Evolutionary conservation across 257 asterid genomes (phyloP), one percentile per base, ranked within the genome.

Genomic region (Solanum virginianum): DNA sequence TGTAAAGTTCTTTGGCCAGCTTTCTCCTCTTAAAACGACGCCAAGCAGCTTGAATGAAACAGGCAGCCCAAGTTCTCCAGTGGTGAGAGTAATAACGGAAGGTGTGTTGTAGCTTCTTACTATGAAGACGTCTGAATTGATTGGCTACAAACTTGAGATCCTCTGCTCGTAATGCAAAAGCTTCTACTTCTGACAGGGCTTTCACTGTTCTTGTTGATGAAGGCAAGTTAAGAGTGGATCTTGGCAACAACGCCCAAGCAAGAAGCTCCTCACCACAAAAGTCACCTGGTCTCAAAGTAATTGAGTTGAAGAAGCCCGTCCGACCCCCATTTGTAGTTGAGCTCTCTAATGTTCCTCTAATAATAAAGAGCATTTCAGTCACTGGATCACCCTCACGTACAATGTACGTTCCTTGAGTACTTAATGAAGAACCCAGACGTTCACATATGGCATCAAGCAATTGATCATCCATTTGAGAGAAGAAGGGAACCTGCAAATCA

Each of bases 361-460:
- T 92, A 14, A 95, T 77, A 80, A 95, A 95, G 77, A 95, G 91
- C 97, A 94, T 95, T 90, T 94, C 98, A 5, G 91, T 86, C 6
- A 91, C 91, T 0, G 98, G 98, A 87, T 95, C 98, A 5, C 98
- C 98, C 90, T 95, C 98, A 2, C 98, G 98, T 14, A 95, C 98
- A 59, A 95, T 95, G 93, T 86, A 92, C 1, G 95, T 94, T 20
- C 95, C 97, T 29, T 90, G 91, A 5, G 94, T 95, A 89, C 98
- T 91, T 39, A 95, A 83, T 45, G 98, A 90, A 2, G 99, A 92
- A 36, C 90, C 86, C 6, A 95, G 88, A 32, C 97, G 98, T 92
- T 95, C 98, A 14, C 99, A 95, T 88, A 95, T 94, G 54, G 98
- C 98, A 47, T 95, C 97, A 0, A 94, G 96, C 29, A 95, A 92